These are phyloP conservation scores for Mycena rebaudengoi DNA, from an alignment of 768 basidiomycete genomes.

Conservation along the genomic window DNA sequence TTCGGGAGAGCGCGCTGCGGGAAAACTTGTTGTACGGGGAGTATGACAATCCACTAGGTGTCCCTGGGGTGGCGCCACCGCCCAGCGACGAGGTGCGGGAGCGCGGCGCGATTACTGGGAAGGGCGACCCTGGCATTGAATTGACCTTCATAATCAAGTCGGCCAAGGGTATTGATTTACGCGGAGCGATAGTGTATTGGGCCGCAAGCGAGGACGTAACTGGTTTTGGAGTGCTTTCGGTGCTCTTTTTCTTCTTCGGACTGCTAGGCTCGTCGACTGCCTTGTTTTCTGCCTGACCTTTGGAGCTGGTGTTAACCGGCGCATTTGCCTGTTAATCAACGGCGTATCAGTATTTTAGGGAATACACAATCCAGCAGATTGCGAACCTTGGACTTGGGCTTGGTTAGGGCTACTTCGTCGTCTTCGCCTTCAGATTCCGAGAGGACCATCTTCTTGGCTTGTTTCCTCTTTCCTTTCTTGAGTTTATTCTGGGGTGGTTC, in stretches of 20 bases:
- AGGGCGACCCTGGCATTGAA: conserved; percentile 71
- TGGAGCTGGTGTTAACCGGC: conserved; percentile 11
- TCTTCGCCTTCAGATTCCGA: conserved; percentile 29
- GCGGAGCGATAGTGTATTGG: conserved; percentile 58
- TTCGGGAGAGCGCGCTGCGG: conserved; percentile 65
- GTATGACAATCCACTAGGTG: conserved; percentile 51
- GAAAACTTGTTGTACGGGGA: conserved; percentile 76
- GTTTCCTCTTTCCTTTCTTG: conserved; percentile 17
- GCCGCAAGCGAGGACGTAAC: conserved; percentile 35
- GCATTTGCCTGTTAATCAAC: conserved; percentile 17
- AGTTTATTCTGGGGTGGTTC: neutral
- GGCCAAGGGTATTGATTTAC: conserved; percentile 70
- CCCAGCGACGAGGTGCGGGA: conserved; percentile 24
- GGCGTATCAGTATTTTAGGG: too few species aligned
- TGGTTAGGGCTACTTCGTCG: conserved; percentile 15
- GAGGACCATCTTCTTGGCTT: conserved; percentile 18
- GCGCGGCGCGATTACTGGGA: conserved; percentile 40
- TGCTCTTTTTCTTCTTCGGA: conserved; percentile 1
- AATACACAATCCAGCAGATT: too few species aligned
- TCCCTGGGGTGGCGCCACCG: conserved; percentile 23
- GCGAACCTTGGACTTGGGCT: too few species aligned
- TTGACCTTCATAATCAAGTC: conserved; percentile 80
- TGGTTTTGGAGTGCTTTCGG: conserved; percentile 23
- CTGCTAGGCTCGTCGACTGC: neutral
- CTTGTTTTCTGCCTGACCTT: conserved; percentile 14